Evolutionary conservation across 2,329 filamentous ascomycete species (phyloP).

Genomic region (Colletotrichum lupini): DNA sequence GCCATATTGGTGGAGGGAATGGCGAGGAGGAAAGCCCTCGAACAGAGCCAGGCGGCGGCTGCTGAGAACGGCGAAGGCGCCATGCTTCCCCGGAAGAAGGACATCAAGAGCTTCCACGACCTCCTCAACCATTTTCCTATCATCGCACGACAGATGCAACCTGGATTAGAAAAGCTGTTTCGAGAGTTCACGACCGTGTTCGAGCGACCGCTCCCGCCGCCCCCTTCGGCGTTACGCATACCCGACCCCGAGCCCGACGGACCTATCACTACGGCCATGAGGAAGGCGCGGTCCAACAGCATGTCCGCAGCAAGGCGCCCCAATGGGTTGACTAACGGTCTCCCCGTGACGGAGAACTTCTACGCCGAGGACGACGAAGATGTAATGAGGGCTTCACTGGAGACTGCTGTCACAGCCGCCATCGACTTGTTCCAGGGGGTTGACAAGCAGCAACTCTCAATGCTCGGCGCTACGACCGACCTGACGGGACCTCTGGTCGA

Average conservation of each 20-base stretch:
- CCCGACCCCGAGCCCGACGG: constrained; percentile 69
- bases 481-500: constrained; percentile 93
- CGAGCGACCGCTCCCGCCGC: constrained; percentile 84
- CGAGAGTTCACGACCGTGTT: constrained; percentile 88
- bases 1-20: constrained; percentile 67
- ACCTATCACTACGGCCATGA: constrained; percentile 65
- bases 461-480: constrained; percentile 92
- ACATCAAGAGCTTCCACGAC: constrained; percentile 90
- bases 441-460: constrained; percentile 93
- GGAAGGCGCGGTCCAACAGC: constrained; percentile 65
- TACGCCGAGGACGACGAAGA: constrained; percentile 93
- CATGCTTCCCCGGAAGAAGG: constrained; percentile 79
- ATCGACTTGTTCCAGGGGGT: constrained; percentile 97
- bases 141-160: constrained; percentile 96
- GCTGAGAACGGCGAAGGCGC: constrained; percentile 54
- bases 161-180: constrained; percentile 88
- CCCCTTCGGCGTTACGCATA: constrained; percentile 70
- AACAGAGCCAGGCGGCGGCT: constrained; percentile 49
- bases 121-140: constrained; percentile 91
- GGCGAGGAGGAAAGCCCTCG: constrained; percentile 50
- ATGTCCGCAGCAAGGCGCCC: constrained; percentile 44
- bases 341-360: constrained; percentile 70
- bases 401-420: constrained; percentile 90
- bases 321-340: constrained; percentile 46
- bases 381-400: constrained; percentile 86